Percentiles rank a stretch among this genome's conserved stretches.
Conservation (phyloP, 2,329 filamentous ascomycete species). For the Penicillium sp. region DNA sequence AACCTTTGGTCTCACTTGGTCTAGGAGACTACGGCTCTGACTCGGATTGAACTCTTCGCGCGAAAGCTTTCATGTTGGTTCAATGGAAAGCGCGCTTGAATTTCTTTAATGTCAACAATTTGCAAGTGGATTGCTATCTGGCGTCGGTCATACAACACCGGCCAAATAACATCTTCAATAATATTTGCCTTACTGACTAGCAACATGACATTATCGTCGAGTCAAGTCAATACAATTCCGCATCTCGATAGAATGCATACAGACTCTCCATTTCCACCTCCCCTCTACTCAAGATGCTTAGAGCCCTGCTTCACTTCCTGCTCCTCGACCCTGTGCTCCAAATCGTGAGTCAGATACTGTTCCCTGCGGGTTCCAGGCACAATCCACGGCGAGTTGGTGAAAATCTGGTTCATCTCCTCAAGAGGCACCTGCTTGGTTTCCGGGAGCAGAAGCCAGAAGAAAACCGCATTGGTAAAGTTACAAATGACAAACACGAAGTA, state of each 20-base stretch:
- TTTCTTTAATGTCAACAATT: neutral
- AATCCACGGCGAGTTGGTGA: slow-evolving; percentile 65
- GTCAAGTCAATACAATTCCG: neutral
- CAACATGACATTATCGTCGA: neutral
- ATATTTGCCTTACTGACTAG: neutral
- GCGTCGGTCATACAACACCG: neutral
- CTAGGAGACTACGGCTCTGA: slow-evolving; percentile 6
- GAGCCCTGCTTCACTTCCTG: slow-evolving; percentile 53
- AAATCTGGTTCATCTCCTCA: slow-evolving; percentile 69
- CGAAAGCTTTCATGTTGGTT: neutral
- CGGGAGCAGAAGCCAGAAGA: slow-evolving; percentile 68
- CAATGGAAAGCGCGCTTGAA: neutral
- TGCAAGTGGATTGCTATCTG: neutral
- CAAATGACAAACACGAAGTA: slow-evolving; percentile 66
- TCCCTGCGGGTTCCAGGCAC: slow-evolving; percentile 59
- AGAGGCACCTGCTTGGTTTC: slow-evolving; percentile 65
- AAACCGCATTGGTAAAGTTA: slow-evolving; percentile 68
- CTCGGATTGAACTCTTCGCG: neutral
- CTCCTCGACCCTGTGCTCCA: slow-evolving; percentile 61
- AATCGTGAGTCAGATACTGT: slow-evolving; percentile 56
- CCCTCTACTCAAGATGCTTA: slow-evolving; percentile 18
- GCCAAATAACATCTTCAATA: slow-evolving; percentile 1
- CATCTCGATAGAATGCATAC: neutral
- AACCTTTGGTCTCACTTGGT: neutral
- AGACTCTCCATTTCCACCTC: neutral